A percentile compares a stretch with the other conserved stretches of the same genome.
These are phyloP conservation scores for Pisolithus microcarpus DNA, from an alignment of 768 basidiomycete species.

Conservation along the genomic window DNA sequence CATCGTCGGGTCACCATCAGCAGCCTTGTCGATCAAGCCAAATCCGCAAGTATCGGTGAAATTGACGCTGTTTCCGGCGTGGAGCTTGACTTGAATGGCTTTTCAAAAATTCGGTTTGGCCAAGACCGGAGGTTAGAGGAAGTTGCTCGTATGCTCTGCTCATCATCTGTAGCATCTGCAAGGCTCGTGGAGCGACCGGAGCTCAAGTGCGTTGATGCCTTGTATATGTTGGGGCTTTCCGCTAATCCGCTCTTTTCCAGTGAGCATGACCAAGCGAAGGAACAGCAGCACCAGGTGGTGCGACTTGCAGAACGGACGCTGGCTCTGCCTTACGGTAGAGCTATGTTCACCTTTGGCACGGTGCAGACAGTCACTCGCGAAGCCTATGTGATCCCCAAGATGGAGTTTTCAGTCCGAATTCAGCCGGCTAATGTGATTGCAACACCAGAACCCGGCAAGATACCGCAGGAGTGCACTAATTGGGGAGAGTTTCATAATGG, in stretches of 20 bases:
- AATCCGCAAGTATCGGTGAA: conserved; percentile 46
- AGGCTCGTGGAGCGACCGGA: conserved; percentile 60
- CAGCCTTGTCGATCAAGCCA: conserved; percentile 44
- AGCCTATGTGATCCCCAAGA: conserved; percentile 70
- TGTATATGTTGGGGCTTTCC: not conserved
- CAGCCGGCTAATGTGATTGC: conserved; percentile 65
- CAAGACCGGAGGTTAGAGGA: conserved; percentile 88
- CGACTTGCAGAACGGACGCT: conserved; percentile 83
- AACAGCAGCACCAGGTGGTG: conserved; percentile 74
- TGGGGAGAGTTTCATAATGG: conserved; percentile 99
- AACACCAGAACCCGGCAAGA: conserved; percentile 64
- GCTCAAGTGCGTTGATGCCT: conserved; percentile 44
- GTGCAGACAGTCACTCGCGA: conserved; percentile 69
- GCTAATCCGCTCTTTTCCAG: conserved; percentile 32
- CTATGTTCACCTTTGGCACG: conserved; percentile 86
- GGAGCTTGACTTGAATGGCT: conserved; percentile 64
- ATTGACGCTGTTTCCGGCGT: conserved; percentile 58
- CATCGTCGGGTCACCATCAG: conserved; percentile 45
- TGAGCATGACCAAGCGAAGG: conserved; percentile 81
- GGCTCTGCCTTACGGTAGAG: conserved; percentile 84
- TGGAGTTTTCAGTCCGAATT: conserved; percentile 68
- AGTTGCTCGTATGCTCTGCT: conserved; percentile 85
- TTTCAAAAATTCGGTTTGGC: conserved; percentile 81
- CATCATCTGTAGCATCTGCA: conserved; percentile 63
- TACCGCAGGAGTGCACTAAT: conserved; percentile 59